phyloP scores from a whole-genome alignment of 306 rosid genomes.

The Lathyrus tuberosus region DNA sequence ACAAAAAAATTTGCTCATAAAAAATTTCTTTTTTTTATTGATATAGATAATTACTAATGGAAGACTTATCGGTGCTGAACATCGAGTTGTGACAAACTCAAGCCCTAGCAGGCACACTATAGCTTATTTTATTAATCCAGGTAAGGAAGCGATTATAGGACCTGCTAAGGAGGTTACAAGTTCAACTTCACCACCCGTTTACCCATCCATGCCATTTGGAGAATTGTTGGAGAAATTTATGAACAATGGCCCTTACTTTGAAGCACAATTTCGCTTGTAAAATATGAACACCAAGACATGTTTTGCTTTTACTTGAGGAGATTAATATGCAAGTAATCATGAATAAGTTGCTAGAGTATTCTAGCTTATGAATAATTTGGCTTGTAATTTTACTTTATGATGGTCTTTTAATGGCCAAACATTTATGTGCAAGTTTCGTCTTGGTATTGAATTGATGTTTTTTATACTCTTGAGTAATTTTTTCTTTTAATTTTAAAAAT shows the following conservation, averaged over 20 bases:
- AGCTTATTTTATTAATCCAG: constrained; percentile 59
- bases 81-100: constrained; percentile 64
- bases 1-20: too few species aligned
- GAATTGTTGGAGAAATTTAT: constrained; percentile 41
- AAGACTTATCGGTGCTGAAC: constrained; percentile 60
- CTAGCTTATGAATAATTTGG: constrained; percentile 10
- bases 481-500: too few species aligned
- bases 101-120: constrained; percentile 44
- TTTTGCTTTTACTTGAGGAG: background rate
- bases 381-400: background rate
- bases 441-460: too few species aligned
- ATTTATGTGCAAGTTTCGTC: too few species aligned
- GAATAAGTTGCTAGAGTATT: background rate
- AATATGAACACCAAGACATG: background rate
- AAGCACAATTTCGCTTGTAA: constrained; percentile 35
- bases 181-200: constrained; percentile 46
- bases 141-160: constrained; percentile 48
- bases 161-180: constrained; percentile 54
- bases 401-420: background rate
- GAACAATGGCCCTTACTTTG: constrained; percentile 39
- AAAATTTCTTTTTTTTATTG: background rate
- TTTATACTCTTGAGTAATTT: too few species aligned
- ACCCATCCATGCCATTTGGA: constrained; percentile 49
- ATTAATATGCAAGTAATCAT: background rate
- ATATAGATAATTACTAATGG: constrained; percentile 61